Evolutionary conservation across 2,329 filamentous ascomycete genomes (phyloP).

Genomic region (Cercospora sojina): DNA sequence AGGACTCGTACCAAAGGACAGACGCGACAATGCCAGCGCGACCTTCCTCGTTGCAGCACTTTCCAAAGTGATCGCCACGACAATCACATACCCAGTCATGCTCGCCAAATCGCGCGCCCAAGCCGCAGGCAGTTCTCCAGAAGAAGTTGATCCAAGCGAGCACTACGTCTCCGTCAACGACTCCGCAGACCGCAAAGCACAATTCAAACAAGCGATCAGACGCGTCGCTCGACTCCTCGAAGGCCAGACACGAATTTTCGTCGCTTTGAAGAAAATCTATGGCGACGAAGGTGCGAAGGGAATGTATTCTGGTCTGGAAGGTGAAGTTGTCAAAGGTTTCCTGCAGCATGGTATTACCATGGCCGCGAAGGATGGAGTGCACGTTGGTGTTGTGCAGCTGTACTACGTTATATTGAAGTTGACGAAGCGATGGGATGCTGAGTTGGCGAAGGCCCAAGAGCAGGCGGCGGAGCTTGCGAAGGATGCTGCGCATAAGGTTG

Average conservation of each 20-base stretch:
- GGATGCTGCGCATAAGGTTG: constrained; percentile 30
- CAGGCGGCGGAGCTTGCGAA: constrained; percentile 34
- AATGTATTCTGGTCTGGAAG: constrained; percentile 73
- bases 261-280: constrained; percentile 37
- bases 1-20: constrained; percentile 56
- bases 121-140: constrained; percentile 47
- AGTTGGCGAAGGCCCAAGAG: constrained; percentile 38
- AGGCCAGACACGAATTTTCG: constrained; percentile 34
- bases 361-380: constrained; percentile 77
- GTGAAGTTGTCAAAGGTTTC: constrained; percentile 78
- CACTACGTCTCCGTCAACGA: constrained; percentile 20
- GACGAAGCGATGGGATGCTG: constrained; percentile 44
- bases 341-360: constrained; percentile 84
- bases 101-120: constrained; percentile 80
- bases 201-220: constrained; percentile 21
- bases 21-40: constrained; percentile 54
- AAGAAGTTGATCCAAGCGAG: constrained; percentile 26
- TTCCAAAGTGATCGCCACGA: constrained; percentile 74
- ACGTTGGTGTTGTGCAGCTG: constrained; percentile 67
- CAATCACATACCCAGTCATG: constrained; percentile 80
- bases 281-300: constrained; percentile 62
- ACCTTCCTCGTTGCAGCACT: constrained; percentile 70
- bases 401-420: constrained; percentile 65
- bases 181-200: constrained; percentile 11
- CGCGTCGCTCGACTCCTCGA: constrained; percentile 28